Base-by-base conservation (phyloP, 2,329 filamentous ascomycete genomes). In the Thelonectria blattea region DNA sequence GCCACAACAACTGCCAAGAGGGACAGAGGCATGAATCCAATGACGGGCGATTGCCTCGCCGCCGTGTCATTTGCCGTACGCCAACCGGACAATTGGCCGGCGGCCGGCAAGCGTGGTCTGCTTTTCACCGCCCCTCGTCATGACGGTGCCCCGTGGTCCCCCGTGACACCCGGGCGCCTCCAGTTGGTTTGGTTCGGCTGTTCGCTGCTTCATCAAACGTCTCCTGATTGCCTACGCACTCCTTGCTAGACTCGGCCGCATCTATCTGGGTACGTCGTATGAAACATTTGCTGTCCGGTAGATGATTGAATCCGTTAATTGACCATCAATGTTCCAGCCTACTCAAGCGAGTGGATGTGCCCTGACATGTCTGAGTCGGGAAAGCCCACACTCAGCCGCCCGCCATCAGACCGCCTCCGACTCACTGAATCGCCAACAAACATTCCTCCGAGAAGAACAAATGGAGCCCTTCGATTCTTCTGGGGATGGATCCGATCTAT, bases 381-480 rank as follows among this genome's bases (percentile, higher is more conserved):
- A 37, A 6, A 15, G 12, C 34, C 34, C 11, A 14, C 34, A 12
- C 34, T 37, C 34, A 30, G 27, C 34, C 34, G 34, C 34, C 34
- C 15, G 41, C 41, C 41, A 20, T 6, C 41, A 43, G 41, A 43
- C 41, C 41, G 41, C 41, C 41, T 43, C 17, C 5, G 41, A 43
- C 34, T 37, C 12, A 17, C n/a, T 43, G 41, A 43, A 43, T 43
- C 41, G 18, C 41, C 18, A 17, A 43, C 41, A 11, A 37, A 34
- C 7, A 30, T 30, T 37, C 11, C 34, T 37, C 34, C 34, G 34
- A 22, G 30, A 17, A 46, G 45, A 61, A 59, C 57, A 62, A 66
- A 65, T 61, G 60, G 55, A 59, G 45, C 60, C 34, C 56, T 55
- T 46, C 30, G 43, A 42, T 58, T 53, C 20, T 30, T 43, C 39